These are phyloP conservation scores for Xerophyta viscosa DNA, from an alignment of 106 monocot species.

Conservation along the genomic window DNA sequence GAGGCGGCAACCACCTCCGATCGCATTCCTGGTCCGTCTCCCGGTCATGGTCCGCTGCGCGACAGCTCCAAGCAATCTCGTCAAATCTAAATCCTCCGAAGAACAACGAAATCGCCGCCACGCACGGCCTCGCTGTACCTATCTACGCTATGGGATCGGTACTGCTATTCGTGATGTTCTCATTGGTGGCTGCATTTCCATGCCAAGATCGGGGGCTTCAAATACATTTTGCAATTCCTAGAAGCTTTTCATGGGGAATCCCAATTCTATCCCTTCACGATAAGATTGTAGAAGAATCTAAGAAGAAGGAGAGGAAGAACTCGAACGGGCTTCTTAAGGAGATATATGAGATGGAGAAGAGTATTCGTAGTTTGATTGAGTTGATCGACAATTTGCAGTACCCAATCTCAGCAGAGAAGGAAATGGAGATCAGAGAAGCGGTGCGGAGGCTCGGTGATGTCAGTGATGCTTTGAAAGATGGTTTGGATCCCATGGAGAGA, in stretches of 20 bases:
- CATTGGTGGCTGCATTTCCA: conserved; percentile 52
- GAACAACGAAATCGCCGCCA: conserved; percentile 24
- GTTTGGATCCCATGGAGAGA: conserved; percentile 43
- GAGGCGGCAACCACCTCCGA: conserved; percentile 23
- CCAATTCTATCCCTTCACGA: conserved; percentile 35
- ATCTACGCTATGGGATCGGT: conserved; percentile 49
- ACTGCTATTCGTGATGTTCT: conserved; percentile 47
- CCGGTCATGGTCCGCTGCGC: conserved; percentile 47
- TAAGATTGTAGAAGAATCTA: conserved; percentile 51
- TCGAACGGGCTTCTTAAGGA: conserved; percentile 51
- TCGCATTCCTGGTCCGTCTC: conserved; percentile 69
- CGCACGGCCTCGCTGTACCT: conserved; percentile 25
- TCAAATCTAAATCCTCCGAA: conserved; percentile 38
- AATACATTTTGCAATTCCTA: conserved; percentile 40
- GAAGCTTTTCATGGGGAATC: conserved; percentile 40
- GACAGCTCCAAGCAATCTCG: conserved; percentile 49
- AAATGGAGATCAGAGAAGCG: conserved; percentile 30
- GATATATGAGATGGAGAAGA: conserved; percentile 43
- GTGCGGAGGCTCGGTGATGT: conserved; percentile 23
- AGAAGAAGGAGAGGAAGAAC: conserved; percentile 55
- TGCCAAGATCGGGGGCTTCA: conserved; percentile 59
- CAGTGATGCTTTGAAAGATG: conserved; percentile 33
- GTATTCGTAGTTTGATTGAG: conserved; percentile 31
- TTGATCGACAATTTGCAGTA: conserved; percentile 29
- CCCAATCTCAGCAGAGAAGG: conserved; percentile 41